These are phyloP conservation scores for Scytalidium sp. DNA, from an alignment of 2,329 filamentous ascomycete genomes.

Conservation along the genomic window DNA sequence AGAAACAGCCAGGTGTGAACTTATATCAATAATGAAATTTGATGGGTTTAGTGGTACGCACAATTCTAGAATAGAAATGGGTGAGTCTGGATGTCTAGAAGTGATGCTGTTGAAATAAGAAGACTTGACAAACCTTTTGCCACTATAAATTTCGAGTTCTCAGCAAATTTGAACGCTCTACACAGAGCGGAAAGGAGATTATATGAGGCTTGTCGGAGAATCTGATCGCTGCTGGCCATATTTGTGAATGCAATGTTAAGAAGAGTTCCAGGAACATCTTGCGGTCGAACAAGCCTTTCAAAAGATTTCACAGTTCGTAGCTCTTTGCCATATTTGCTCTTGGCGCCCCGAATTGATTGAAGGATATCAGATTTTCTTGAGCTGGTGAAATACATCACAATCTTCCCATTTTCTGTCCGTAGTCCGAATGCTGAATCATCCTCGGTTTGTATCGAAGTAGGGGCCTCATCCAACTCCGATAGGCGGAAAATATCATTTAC, in stretches of 20 bases:
- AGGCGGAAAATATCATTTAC: conserved; percentile 70
- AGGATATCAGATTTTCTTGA: conserved; percentile 61
- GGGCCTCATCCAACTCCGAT: conserved; percentile 64
- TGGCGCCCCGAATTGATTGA: conserved; percentile 60
- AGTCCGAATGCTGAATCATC: conserved; percentile 67
- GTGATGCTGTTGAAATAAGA: neutral
- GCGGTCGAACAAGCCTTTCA: conserved; percentile 64
- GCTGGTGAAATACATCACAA: conserved; percentile 70
- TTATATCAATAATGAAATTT: conserved; percentile 63
- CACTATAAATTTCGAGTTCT: conserved; percentile 58
- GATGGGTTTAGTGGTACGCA: conserved; percentile 62
- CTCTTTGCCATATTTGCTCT: conserved; percentile 63
- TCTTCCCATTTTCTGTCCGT: conserved; percentile 65
- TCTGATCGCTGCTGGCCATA: conserved; percentile 58
- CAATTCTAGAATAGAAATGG: conserved; percentile 46
- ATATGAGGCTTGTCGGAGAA: conserved; percentile 62
- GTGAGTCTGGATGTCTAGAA: conserved; percentile 1
- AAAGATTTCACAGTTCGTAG: conserved; percentile 56
- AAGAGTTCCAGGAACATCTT: conserved; percentile 68
- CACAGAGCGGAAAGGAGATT: conserved; percentile 66
- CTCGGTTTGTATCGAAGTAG: conserved; percentile 61
- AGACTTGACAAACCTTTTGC: conserved; percentile 47
- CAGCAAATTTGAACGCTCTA: conserved; percentile 64
- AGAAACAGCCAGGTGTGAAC: conserved; percentile 57
- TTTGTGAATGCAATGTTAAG: conserved; percentile 67